A percentile compares a stretch with the other conserved stretches of the same genome.
These are phyloP conservation scores for Colletotrichum sublineola DNA, from an alignment of 2,329 filamentous ascomycete genomes.

Conservation along the genomic window DNA sequence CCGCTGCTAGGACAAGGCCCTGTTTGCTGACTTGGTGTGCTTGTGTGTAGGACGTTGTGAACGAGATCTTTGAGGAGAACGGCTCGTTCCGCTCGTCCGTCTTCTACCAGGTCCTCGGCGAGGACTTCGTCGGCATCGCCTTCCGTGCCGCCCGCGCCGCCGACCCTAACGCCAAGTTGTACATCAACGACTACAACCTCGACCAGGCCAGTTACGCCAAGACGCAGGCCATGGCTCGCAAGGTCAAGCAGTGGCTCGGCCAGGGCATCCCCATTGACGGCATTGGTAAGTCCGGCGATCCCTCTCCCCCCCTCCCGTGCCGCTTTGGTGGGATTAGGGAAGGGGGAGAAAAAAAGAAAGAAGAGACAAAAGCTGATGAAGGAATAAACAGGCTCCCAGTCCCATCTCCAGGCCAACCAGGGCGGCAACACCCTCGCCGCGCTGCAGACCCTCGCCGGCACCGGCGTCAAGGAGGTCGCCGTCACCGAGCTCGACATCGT, in stretches of 20 bases:
- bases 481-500: constrained; percentile 79
- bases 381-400: constrained; percentile 60
- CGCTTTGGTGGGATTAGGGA: neutral
- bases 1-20: neutral
- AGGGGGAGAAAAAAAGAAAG: neutral
- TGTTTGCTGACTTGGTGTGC: neutral
- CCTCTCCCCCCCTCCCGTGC: neutral
- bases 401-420: constrained; percentile 63
- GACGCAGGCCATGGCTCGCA: constrained; percentile 64
- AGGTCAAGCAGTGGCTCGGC: constrained; percentile 74
- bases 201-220: constrained; percentile 72
- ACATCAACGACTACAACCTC: constrained; percentile 82
- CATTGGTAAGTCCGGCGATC: constrained; percentile 55
- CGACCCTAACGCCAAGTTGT: constrained; percentile 77
- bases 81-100: constrained; percentile 71
- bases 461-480: constrained; percentile 68
- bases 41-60: constrained; percentile 67
- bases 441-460: constrained; percentile 64
- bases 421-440: constrained; percentile 62
- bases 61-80: constrained; percentile 75
- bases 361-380: neutral
- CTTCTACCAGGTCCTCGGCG: constrained; percentile 77
- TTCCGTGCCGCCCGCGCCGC: constrained; percentile 76
- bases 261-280: constrained; percentile 75
- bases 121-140: constrained; percentile 77